Percentiles rank a stretch among this genome's conserved stretches.
Evolutionary conservation across 495 filamentous ascomycete species (phyloP).

Genomic region (Lophiostoma macrostomum): DNA sequence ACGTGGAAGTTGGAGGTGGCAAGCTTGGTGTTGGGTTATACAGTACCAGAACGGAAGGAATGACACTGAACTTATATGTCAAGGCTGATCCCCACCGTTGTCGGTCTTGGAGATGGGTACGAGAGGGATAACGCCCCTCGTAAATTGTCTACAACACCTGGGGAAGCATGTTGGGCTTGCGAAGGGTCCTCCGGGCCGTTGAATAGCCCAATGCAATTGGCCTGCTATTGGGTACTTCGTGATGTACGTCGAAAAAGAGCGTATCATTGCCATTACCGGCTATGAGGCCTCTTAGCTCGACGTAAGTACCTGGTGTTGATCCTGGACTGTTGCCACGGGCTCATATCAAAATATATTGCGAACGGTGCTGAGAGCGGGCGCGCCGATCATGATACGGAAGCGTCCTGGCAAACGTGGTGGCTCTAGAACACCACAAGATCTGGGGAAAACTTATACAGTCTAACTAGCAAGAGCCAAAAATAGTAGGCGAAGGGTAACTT

Average conservation of each 20-base stretch:
- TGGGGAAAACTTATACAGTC: slow-evolving; percentile 1
- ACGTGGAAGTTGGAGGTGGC: slow-evolving; percentile 15
- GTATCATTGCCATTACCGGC: slow-evolving; percentile 9
- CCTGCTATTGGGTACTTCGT: not conserved
- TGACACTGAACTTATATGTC: slow-evolving; percentile 20
- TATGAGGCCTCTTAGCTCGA: not conserved
- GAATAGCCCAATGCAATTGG: slow-evolving; percentile 7
- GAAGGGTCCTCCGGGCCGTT: slow-evolving; percentile 21
- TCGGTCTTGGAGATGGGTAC: slow-evolving; percentile 3
- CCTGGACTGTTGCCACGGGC: slow-evolving; percentile 11
- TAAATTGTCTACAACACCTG: slow-evolving; percentile 9
- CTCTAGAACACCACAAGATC: slow-evolving; percentile 23
- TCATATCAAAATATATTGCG: slow-evolving; percentile 17
- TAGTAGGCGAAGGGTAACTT: slow-evolving; percentile 10
- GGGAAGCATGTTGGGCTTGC: not conserved
- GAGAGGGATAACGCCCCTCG: slow-evolving; percentile 9
- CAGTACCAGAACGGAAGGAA: slow-evolving; percentile 24
- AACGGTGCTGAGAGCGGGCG: slow-evolving; percentile 8
- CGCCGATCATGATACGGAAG: not conserved
- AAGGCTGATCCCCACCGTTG: slow-evolving; percentile 7
- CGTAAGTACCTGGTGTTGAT: slow-evolving; percentile 4
- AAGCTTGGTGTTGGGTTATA: slow-evolving; percentile 17
- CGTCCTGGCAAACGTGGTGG: slow-evolving; percentile 25
- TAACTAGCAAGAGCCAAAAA: slow-evolving; percentile 16
- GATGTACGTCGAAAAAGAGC: slow-evolving; percentile 16